Conservation (phyloP, 805 yeast genomes). For the Candida ortonii region DNA sequence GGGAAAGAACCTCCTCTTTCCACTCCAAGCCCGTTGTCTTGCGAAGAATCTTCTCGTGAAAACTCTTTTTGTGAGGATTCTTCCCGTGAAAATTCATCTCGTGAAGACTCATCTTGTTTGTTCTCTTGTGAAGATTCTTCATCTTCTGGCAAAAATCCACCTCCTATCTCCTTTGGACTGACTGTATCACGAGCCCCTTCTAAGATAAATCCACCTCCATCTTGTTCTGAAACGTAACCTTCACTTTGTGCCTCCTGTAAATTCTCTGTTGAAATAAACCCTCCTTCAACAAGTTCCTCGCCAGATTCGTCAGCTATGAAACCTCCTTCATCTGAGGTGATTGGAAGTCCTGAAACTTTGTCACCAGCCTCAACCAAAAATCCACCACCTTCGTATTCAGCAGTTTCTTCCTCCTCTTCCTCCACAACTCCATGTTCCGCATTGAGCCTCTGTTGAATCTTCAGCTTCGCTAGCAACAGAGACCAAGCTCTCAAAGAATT, state of each 20-base stretch:
- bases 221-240: constrained; percentile 3
- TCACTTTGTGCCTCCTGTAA: too few relatives aligned
- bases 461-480: constrained; percentile 46
- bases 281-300: constrained; percentile 8
- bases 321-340: constrained; percentile 6
- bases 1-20: too few relatives aligned
- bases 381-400: constrained; percentile 7
- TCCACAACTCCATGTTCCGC: constrained; percentile 45
- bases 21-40: too few relatives aligned
- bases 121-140: constrained; percentile 6
- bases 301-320: constrained; percentile 4
- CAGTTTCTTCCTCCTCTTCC: constrained; percentile 12
- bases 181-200: neutral
- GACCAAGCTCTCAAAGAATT: constrained; percentile 55
- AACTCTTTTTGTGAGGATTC: neutral
- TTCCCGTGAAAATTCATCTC: too few relatives aligned
- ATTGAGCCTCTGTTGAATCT: constrained; percentile 46
- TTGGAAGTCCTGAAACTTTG: constrained; percentile 8
- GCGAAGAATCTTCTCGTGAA: too few relatives aligned
- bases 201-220: constrained; percentile 2
- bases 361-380: constrained; percentile 1
- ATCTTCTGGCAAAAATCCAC: constrained; percentile 21
- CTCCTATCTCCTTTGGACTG: constrained; percentile 15
- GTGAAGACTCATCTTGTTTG: neutral
- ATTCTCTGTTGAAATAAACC: too few relatives aligned